Evolutionary conservation across 305 asterid species (phyloP), one percentile per base, ranked within the genome.

Genomic region (Rubia balearica): DNA sequence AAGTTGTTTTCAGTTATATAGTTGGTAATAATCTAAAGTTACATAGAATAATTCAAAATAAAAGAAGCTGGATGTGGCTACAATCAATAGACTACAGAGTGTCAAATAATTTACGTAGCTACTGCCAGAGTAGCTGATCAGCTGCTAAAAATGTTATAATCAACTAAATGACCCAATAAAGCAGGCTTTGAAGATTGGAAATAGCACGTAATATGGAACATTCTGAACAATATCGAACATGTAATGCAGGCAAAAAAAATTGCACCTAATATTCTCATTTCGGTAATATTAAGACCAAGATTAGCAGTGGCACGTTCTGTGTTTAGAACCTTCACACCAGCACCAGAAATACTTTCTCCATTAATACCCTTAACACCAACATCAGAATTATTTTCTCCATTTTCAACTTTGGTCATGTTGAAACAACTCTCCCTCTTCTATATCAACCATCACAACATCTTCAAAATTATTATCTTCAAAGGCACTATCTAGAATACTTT

Each of bases 371-470:
- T 71, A 68, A 70, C 59, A 57, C 66, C 78, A 61, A 72, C 7
- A 43, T 22, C 79, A 81, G 67, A 84, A 73, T 77, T 64, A 56
- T 55, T 72, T 71, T 77, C 88, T 60, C 85, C 86, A 41, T 63
- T 72, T 65, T 74, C 85, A 64, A 81, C 79, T 79, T 80, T 76
- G 65, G 43, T 70, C 48, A 73, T 73, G 79, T 68, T 84, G 89
- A 22, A 82, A 75, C 27, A 92, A 69, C 76, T 90, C 95, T 42
- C 95, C 96, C 66, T 87, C 96, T 80, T 90, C 96, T 65, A 81
- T 81, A 78, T 90, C 98, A 79, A 78, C 70, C 96, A 90, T 92
- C 75, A 85, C 88, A 71, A 83, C 84, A 85, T 91, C 86, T 36
- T 81, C 92, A 43, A 75, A 17, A 77, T 73, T 78, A 69, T 79